phyloP scores from a whole-genome alignment of 345 rosid species.

The Sisymbrium altissimum region DNA sequence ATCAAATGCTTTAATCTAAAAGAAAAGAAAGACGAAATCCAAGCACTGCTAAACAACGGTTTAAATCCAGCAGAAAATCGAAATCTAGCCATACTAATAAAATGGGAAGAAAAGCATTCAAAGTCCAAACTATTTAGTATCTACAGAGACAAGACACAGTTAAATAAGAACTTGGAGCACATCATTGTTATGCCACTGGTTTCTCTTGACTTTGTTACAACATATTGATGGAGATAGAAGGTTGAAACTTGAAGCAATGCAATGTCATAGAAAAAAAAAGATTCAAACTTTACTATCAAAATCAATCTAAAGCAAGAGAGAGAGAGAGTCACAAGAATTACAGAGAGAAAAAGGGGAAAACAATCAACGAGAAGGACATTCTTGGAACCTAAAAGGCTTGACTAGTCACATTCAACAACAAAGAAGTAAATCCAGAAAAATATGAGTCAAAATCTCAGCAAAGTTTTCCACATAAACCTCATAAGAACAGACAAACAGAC shows the following conservation, averaged over 20 bases:
- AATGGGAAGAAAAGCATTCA: background rate
- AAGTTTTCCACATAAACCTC: background rate
- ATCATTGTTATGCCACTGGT: background rate
- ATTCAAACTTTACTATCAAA: background rate
- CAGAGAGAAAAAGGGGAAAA: background rate
- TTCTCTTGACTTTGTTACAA: background rate
- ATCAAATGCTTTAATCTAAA: background rate
- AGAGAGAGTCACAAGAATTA: background rate
- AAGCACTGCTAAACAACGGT: background rate
- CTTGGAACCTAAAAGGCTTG: background rate
- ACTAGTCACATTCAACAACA: constrained; percentile 15
- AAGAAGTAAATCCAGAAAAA: constrained; percentile 7
- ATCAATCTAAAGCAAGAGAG: constrained; percentile 14
- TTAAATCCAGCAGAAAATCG: background rate
- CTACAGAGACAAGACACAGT: constrained; percentile 5
- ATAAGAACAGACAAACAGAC: background rate
- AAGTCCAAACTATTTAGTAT: background rate
- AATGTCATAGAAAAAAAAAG: background rate
- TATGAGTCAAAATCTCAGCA: background rate
- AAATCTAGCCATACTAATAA: background rate
- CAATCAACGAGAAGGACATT: constrained; percentile 25
- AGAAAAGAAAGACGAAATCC: background rate
- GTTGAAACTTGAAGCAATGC: background rate
- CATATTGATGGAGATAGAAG: background rate
- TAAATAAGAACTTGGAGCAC: background rate